Base-by-base conservation (phyloP, 352 stramenopile species). In the Globisporangium viniferum region DNA sequence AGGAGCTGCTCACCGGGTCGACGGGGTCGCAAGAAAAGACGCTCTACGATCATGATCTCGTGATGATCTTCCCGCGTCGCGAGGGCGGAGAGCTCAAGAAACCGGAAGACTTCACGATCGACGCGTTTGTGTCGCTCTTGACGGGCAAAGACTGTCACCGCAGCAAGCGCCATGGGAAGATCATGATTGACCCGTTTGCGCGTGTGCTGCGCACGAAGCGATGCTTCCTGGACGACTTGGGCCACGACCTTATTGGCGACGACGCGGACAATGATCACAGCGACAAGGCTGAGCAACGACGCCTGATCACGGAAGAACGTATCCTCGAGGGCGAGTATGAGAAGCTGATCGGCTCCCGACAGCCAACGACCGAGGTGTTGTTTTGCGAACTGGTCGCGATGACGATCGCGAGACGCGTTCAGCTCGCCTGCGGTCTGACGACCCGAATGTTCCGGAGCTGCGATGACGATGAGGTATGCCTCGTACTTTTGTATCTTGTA, bases 381-480 rank as follows among this genome's bases (percentile, higher is more conserved):
- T 95, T 90, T 69, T 95, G 85, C 59, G 80, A 92, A 57, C 71
- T 92, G 1, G 73, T 95, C 9, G 87, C 84, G 0, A 89, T 75
- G 4, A 68, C 87, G 27, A 75, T 93, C 39, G 67, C 85, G 3
- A 78, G 86, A 27, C 83, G 87, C 20, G 74, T 95, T 24, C 83
- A 92, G 72, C 74, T 95, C 10, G 85, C 84, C 39, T 93, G 87
- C 66, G 85, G 87, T 2, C 76, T 93, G 39, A 93, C 80, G 20
- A 92, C 86, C 66, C 81, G 83, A 59, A 88, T 95, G 83, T 95
- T 95, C 56, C 67, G 81, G n/a, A 93, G 82, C 55, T 85, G 76
- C 49, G 84, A 91, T 61, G 70, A 66, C 2, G 84, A 94, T 39
- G 84, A 92, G 41, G 41, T 49, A 49, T 5, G 10, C 12, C 39